Evolutionary conservation across 192 early-diverging fungal species (phyloP), one percentile per base, ranked within the genome.

Genomic region (Backusella mclennaniae): DNA sequence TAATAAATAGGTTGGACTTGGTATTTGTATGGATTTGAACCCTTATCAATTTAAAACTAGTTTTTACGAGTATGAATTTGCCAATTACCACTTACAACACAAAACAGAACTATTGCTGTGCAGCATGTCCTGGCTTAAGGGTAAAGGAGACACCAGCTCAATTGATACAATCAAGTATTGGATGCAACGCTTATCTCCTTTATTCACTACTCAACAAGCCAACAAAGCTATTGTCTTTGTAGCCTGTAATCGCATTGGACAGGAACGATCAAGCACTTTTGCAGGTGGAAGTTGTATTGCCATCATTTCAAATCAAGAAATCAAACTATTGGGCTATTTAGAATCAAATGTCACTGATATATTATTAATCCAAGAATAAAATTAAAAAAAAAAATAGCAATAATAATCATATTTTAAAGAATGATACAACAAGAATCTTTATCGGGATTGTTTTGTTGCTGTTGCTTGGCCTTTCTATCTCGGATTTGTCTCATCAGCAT

Each of bases 21-120:
- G 91, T 4, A 95, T 95, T 9, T 95, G 94, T 71, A 95, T 95
- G 94, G 94, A 95, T 81, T 35, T 95, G 21, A 95, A 95, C 73
- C 94, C 93, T 4, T 92, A 90, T 68, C 79, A 84, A 46, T 95
- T 95, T 80, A 75, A 87, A 76, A 69, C 90, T 2, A 77, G 82
- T 1, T 95, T 93, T 75, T 79, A 79, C 46, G 88, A 75, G 35
- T 94, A 83, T 75, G 94, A 95, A 76, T 95, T 93, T 79, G 89
- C 89, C 1, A 85, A 71, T 35, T 95, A 82, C 69, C 93, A 95
- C 71, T 4, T 81, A 1, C 33, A 82, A 1, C 69, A 90, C 38
- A 78, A 81, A 17, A 73, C 88, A 5, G 49, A 86, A 5, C 66
- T 92, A 5, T 44, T 95, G 7, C 74, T 92, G 8, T 87, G 85